Percentiles rank a stretch among this genome's conserved stretches.
Conservation (phyloP, 2,329 filamentous ascomycete genomes). For the Pseudogymnoascus sp. region DNA sequence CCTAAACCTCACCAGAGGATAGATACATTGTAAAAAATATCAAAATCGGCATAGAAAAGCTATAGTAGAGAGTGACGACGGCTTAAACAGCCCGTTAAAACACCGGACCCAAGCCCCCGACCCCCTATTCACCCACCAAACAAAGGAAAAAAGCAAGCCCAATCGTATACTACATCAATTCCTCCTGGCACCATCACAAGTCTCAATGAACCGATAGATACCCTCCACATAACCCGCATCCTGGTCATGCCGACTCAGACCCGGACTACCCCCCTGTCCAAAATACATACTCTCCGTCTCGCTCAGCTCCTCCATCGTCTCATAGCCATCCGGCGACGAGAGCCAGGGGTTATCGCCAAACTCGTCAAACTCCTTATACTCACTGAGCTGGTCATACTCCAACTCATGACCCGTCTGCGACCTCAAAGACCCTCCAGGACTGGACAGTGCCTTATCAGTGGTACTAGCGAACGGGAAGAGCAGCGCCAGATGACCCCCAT, state of each 20-base stretch:
- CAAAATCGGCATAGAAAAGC: not conserved
- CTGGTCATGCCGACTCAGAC: slow-evolving; percentile 43
- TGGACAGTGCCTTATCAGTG: slow-evolving; percentile 32
- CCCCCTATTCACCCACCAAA: not conserved
- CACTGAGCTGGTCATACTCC: slow-evolving; percentile 12
- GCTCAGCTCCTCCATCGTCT: slow-evolving; percentile 24
- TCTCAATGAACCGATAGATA: slow-evolving; percentile 58
- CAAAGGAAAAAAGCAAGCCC: slow-evolving; percentile 1
- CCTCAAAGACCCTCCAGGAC: slow-evolving; percentile 33
- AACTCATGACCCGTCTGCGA: slow-evolving; percentile 33
- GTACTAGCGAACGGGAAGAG: slow-evolving; percentile 80
- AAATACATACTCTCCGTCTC: slow-evolving; percentile 27
- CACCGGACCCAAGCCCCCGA: not conserved
- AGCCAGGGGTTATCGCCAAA: slow-evolving; percentile 24
- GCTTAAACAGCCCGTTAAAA: not conserved
- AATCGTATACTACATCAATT: slow-evolving; percentile 3
- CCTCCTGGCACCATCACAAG: slow-evolving; percentile 43
- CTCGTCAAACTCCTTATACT: slow-evolving; percentile 23
- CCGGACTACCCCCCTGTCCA: slow-evolving; percentile 18
- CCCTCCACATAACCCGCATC: slow-evolving; percentile 51
- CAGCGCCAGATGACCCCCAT: slow-evolving; percentile 66
- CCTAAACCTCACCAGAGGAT: slow-evolving; percentile 2
- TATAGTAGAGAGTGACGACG: slow-evolving; percentile 6
- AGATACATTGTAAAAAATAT: not conserved
- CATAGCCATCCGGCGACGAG: slow-evolving; percentile 23